Base-by-base conservation (phyloP, 164 flowering plant species). In the Annona squamosa region DNA sequence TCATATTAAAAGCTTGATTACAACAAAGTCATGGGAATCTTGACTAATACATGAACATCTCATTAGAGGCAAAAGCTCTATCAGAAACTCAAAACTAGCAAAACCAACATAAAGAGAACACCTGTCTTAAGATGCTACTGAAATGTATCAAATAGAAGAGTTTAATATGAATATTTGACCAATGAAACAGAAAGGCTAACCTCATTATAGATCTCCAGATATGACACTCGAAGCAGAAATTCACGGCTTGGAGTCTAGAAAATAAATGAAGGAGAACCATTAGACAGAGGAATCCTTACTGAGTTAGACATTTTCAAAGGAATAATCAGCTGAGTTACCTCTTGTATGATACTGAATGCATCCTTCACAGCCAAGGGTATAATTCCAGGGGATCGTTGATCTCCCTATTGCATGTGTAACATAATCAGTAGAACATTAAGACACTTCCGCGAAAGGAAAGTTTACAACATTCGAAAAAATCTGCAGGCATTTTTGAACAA, bases 331-430 rank as follows among this genome's bases (percentile, higher is more conserved):
- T 4, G 45, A 65, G 77, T 17, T 85, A 94, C 99, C 97, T 93
- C 99, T 81, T 95, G 99, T 71, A 95, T 95, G 61, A 95, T 91
- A 75, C 99, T 83, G 77, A 93, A 95, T 75, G 91, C 91, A 87
- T 95, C 98, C 83, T 95, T 95, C 76, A 95, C 94, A 67, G 99
- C 96, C 80, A 90, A 82, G 42, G 99, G 98, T 73, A 95, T 91
- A 62, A 93, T 91, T 57, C 99, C 98, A 72, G 99, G 99, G 48
- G 99, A 93, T 78, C 98, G 89, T 74, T 95, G 99, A 86, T 95
- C 93, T 78, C 98, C 99, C 99, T 95, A 89, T 71, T 73, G 74
- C 67, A 63, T 68, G 43, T 44, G 44, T 44, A 47, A 10, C 17
- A 13, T 13, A 52, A 48, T 69, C 26, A 64, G 64, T 64, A 79